A percentile compares a stretch with the other conserved stretches of the same genome.
phyloP scores from a whole-genome alignment of 352 stramenopile species.

The Thalassiosira pacifica region DNA sequence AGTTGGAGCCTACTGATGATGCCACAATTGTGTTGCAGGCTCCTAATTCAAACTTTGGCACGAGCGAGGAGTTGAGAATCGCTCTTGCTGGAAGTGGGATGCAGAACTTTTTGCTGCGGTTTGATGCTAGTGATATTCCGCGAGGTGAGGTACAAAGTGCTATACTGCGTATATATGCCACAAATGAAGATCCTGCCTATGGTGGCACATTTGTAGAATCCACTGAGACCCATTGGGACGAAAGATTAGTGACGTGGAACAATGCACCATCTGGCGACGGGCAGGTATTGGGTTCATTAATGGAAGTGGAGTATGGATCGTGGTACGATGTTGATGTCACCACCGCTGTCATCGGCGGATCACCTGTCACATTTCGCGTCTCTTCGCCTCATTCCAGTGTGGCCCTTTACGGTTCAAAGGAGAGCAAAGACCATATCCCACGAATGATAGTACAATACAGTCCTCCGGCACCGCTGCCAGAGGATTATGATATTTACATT shows the following conservation, averaged over 20 bases:
- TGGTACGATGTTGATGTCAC: slow-evolving; percentile 62
- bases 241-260: slow-evolving; percentile 51
- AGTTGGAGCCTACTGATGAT: slow-evolving; percentile 53
- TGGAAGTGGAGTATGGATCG: slow-evolving; percentile 51
- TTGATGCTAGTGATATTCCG: slow-evolving; percentile 50
- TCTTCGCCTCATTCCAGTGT: slow-evolving; percentile 54
- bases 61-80: slow-evolving; percentile 24
- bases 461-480: slow-evolving; percentile 39
- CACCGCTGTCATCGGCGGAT: slow-evolving; percentile 52
- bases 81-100: slow-evolving; percentile 41
- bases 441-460: slow-evolving; percentile 57
- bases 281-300: slow-evolving; percentile 39
- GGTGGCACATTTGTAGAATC: slow-evolving; percentile 56
- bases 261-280: slow-evolving; percentile 52
- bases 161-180: slow-evolving; percentile 55
- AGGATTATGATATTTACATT: slow-evolving; percentile 48
- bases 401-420: slow-evolving; percentile 59
- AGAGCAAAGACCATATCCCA: slow-evolving; percentile 50
- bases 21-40: slow-evolving; percentile 51
- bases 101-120: slow-evolving; percentile 49
- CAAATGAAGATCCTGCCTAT: slow-evolving; percentile 50
- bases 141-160: slow-evolving; percentile 55
- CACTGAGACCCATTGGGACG: slow-evolving; percentile 49
- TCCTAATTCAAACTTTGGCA: slow-evolving; percentile 52
- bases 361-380: slow-evolving; percentile 54